These are phyloP conservation scores for Talaromyces sp. DNA, from an alignment of 2,329 filamentous ascomycete genomes.

Conservation along the genomic window DNA sequence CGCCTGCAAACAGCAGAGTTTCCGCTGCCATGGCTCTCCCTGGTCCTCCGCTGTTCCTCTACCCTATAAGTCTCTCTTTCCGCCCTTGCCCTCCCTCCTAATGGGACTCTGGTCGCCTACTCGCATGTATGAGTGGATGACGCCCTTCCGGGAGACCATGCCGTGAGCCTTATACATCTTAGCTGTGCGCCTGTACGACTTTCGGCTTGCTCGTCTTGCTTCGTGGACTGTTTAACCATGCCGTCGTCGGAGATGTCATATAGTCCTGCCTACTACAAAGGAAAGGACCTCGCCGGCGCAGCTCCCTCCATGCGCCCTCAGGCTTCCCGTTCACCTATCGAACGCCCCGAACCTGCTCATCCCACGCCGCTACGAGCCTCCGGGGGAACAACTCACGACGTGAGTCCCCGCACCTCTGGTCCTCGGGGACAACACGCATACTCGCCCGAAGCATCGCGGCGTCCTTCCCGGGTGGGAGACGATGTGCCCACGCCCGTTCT, in stretches of 20 bases:
- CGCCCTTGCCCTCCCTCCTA: constrained; percentile 20
- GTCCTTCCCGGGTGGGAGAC: constrained; percentile 26
- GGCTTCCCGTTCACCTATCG: constrained; percentile 23
- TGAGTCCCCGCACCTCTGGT: constrained; percentile 27
- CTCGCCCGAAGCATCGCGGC: constrained; percentile 27
- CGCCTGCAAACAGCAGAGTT: constrained; percentile 25
- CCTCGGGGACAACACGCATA: constrained; percentile 26
- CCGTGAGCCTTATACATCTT: constrained; percentile 22
- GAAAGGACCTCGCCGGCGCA: constrained; percentile 28
- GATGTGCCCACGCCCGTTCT: constrained; percentile 29
- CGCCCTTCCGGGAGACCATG: constrained; percentile 23
- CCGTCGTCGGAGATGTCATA: constrained; percentile 40
- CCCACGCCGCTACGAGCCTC: constrained; percentile 14
- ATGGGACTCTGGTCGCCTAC: constrained; percentile 2
- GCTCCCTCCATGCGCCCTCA: constrained; percentile 24
- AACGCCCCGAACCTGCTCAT: constrained; percentile 19
- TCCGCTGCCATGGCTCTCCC: constrained; percentile 29
- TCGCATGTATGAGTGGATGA: constrained; percentile 8
- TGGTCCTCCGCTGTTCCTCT: constrained; percentile 23
- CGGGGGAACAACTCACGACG: constrained; percentile 18
- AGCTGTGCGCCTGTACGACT: constrained; percentile 26
- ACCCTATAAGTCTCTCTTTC: constrained; percentile 23
- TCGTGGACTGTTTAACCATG: constrained; percentile 27
- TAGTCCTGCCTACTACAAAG: constrained; percentile 38
- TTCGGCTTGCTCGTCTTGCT: constrained; percentile 11